phyloP scores from a whole-genome alignment of 2,329 filamentous ascomycete genomes.

The Neopestalotiopsis rosae region DNA sequence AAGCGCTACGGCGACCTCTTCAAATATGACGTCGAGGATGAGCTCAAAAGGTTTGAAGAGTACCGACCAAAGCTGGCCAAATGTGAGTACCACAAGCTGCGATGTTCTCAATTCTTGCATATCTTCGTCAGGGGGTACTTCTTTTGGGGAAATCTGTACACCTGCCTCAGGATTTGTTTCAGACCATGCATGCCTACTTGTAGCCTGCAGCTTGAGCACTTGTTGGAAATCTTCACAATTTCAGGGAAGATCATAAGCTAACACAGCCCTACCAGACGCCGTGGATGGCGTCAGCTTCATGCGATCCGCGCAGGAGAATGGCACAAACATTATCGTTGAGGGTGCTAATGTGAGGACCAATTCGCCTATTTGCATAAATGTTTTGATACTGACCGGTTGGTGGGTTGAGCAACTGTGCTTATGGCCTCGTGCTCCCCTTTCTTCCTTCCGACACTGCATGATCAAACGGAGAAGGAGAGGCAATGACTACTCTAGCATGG shows the following conservation, averaged over 20 bases:
- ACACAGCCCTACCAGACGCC: slow-evolving; percentile 36
- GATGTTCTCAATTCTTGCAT: too few species aligned
- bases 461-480: not conserved
- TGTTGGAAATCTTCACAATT: too few species aligned
- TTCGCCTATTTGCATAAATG: not conserved
- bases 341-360: slow-evolving; percentile 37
- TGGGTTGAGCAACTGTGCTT: not conserved
- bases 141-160: too few species aligned
- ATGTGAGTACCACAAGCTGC: slow-evolving; percentile 38
- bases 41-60: slow-evolving; percentile 64
- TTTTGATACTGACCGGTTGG: not conserved
- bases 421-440: slow-evolving; percentile 5
- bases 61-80: slow-evolving; percentile 62
- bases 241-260: too few species aligned
- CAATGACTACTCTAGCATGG: not conserved
- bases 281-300: slow-evolving; percentile 72
- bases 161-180: too few species aligned
- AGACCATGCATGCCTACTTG: too few species aligned
- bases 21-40: slow-evolving; percentile 71
- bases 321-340: slow-evolving; percentile 63
- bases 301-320: slow-evolving; percentile 56
- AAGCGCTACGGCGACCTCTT: slow-evolving; percentile 62
- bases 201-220: too few species aligned
- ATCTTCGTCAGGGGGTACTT: too few species aligned
- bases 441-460: not conserved